Evolutionary conservation across 441 rosid genomes (phyloP).

Genomic region (Brassica balearica): DNA sequence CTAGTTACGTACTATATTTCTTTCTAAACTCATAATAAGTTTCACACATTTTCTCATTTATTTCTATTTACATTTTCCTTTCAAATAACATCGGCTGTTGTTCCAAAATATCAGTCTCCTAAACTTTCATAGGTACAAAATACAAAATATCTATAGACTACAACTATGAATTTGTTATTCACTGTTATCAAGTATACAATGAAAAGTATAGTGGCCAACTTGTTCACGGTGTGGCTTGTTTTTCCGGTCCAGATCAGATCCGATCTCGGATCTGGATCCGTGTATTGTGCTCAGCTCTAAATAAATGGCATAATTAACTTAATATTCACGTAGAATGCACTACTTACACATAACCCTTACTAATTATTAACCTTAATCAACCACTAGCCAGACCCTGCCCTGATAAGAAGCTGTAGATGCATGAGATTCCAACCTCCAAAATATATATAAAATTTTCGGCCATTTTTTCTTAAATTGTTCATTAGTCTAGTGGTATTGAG

Average conservation of each 20-base stretch:
- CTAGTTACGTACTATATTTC: background rate
- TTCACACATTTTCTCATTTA: background rate
- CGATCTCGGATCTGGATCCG: background rate
- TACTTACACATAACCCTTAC: background rate
- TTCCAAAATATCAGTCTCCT: background rate
- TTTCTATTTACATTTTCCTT: background rate
- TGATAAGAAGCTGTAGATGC: no score
- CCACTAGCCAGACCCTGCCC: background rate
- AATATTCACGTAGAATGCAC: background rate
- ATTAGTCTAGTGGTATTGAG: no score
- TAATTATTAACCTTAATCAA: conserved; percentile 1
- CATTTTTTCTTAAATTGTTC: no score
- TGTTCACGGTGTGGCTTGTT: background rate
- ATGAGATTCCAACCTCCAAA: no score
- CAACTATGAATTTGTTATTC: background rate
- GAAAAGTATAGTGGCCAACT: background rate
- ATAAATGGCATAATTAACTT: no score
- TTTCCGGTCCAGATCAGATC: background rate
- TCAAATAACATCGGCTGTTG: background rate
- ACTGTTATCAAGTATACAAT: background rate
- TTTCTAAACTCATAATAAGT: background rate
- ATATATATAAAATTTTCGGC: no score
- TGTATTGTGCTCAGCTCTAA: background rate
- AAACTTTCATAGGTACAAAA: background rate
- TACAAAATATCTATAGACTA: background rate